Evolutionary conservation across 1,284 basidiomycete genomes (phyloP), one percentile per base, ranked within the genome.

Genomic region (Rhodofomes roseus): DNA sequence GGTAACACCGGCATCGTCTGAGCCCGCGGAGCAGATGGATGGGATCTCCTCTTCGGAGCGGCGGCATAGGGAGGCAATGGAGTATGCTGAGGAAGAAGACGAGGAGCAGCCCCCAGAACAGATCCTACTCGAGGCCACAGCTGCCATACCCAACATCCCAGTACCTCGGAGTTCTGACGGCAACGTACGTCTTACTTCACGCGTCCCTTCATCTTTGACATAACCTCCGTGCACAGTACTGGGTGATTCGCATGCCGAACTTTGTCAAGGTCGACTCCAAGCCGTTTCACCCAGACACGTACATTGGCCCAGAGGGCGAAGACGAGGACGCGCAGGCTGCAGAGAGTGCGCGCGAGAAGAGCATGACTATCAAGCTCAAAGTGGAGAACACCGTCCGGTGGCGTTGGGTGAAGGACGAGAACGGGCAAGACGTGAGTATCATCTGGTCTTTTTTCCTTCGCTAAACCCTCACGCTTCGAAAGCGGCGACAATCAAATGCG

Each of bases 331-430:
- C 77, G 9, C 72, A 74, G 11, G 76, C 81, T 56, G 80, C 74
- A 39, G 86, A 84, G 64, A 83, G 73, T 31, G 70, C 83, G 53
- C 84, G 85, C 65, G 89, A 89, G 73, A 85, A 83, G 72, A 88
- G 85, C 63, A 89, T 90, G 85, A 79, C 85, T 37, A 87, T 93
- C 67, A 91, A 91, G 71, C 80, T 96, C 55, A 90, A 90, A 67
- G 92, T 95, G 11, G 92, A 94, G 77, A 95, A 95, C 72, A 95
- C 93, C 2, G 80, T 96, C 34, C 85, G 94, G 50, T 96, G 94
- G 94, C 83, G 90, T 61, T 96, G 95, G 93, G 78, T 80, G 9
- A 89, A 90, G 69, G 86, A 90, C 67, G 80, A 84, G 59, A 74
- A 79, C 43, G 89, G 86, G 5, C 77, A 84, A 66, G 87, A 88